These are phyloP conservation scores for Hemisphaericaspora subhashii DNA, from an alignment of 1,139 yeast genomes.

Conservation along the genomic window DNA sequence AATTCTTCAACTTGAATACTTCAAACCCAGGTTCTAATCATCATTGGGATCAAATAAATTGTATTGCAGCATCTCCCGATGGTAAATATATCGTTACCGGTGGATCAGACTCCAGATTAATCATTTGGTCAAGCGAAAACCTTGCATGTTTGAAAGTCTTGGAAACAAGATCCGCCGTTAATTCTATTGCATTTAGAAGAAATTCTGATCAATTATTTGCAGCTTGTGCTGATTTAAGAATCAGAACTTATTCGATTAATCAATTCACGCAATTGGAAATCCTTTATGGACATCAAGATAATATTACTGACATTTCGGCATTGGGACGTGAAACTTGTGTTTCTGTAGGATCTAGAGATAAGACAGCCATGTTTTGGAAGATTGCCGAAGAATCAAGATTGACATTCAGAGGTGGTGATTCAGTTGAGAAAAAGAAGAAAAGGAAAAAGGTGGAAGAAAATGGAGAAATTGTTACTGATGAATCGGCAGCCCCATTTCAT, in stretches of 20 bases:
- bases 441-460: conserved; percentile 33
- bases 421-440: conserved; percentile 42
- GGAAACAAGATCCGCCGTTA: conserved; percentile 73
- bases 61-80: conserved; percentile 84
- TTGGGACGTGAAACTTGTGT: conserved; percentile 87
- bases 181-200: conserved; percentile 75
- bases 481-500: conserved; percentile 40
- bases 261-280: conserved; percentile 89
- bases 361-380: conserved; percentile 96
- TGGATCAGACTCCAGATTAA: conserved; percentile 75
- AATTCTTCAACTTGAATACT: conserved; percentile 34
- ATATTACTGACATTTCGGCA: conserved; percentile 77
- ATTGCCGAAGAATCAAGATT: conserved; percentile 91
- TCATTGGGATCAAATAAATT: conserved; percentile 72
- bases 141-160: conserved; percentile 73
- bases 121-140: conserved; percentile 84
- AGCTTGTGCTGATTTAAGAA: conserved; percentile 88
- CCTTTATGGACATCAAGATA: conserved; percentile 93
- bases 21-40: conserved; percentile 51
- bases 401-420: conserved; percentile 91
- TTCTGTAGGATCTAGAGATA: conserved; percentile 92
- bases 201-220: conserved; percentile 85
- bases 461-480: conserved; percentile 18
- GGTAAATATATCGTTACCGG: conserved; percentile 91
- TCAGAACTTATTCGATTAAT: conserved; percentile 81